Evolutionary conservation across 78 protist species (phyloP).

Genomic region (Paratrimastix pyriformis): DNA sequence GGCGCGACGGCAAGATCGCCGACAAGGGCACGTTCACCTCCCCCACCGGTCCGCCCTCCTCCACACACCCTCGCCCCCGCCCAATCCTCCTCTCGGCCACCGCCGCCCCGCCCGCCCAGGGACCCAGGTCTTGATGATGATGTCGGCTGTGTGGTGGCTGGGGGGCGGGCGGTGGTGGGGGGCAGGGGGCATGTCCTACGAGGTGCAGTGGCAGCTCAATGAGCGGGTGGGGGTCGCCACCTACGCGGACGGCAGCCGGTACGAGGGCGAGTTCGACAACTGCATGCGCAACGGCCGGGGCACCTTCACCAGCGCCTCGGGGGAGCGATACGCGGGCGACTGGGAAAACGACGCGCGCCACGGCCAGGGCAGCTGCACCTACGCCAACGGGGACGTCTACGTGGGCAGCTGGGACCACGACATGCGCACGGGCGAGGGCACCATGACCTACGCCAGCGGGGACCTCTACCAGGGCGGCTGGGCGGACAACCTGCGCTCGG

Average conservation of each 20-base stretch:
- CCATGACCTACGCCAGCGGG: slow-evolving; percentile 2
- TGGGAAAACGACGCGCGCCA: background rate
- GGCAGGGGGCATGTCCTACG: background rate
- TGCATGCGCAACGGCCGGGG: background rate
- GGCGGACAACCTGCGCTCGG: background rate
- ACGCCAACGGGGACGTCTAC: background rate
- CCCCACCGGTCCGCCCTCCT: no score
- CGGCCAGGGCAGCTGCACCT: background rate
- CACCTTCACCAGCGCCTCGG: background rate
- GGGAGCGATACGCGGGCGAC: background rate
- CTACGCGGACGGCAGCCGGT: background rate
- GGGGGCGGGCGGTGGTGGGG: background rate
- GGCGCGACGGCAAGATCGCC: no score
- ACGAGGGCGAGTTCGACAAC: background rate
- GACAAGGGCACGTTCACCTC: no score
- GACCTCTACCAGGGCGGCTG: slow-evolving; percentile 7
- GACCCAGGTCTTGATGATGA: no score
- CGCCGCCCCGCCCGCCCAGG: no score
- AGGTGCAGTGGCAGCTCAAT: background rate
- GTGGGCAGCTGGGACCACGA: background rate
- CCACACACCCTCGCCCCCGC: no score
- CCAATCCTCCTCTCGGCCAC: no score
- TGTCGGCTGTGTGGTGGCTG: background rate
- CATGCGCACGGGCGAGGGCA: background rate
- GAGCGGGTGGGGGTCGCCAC: background rate